Conservation (phyloP, 805 yeast genomes). For the Cyberlindnera maritima region DNA sequence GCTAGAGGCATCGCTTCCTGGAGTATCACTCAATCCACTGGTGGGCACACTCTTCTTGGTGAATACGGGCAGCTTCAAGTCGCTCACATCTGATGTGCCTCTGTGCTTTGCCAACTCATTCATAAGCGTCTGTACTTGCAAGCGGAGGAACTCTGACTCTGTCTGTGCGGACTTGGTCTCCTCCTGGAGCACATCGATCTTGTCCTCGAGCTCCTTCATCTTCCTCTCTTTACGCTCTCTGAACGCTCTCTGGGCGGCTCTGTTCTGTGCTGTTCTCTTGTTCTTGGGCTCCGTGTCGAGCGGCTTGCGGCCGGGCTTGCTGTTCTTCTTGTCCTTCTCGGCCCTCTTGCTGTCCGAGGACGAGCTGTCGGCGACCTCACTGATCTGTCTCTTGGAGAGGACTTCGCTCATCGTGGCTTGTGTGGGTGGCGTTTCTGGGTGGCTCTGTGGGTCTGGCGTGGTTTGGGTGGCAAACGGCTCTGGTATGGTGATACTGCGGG, state of each 20-base stretch:
- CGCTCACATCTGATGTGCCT: slow-evolving; percentile 30
- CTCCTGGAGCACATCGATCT: slow-evolving; percentile 69
- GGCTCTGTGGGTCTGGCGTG: too few relatives aligned
- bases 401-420: slow-evolving; percentile 10
- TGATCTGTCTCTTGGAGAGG: slow-evolving; percentile 16
- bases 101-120: slow-evolving; percentile 65
- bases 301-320: slow-evolving; percentile 81
- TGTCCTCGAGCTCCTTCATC: slow-evolving; percentile 79
- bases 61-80: slow-evolving; percentile 26
- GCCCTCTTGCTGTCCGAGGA: slow-evolving; percentile 21
- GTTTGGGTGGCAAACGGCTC: neutral
- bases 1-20: slow-evolving; percentile 18
- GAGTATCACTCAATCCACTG: neutral
- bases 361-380: slow-evolving; percentile 7
- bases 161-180: slow-evolving; percentile 65
- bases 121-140: slow-evolving; percentile 74
- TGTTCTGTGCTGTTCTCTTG: slow-evolving; percentile 92
- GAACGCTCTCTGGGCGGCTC: slow-evolving; percentile 98
- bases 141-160: slow-evolving; percentile 69
- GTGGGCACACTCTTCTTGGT: neutral
- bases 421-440: neutral
- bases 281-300: slow-evolving; percentile 74
- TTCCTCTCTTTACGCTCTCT: slow-evolving; percentile 90
- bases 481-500: too few relatives aligned
- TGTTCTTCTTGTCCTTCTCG: slow-evolving; percentile 27